Percentiles rank a stretch among this genome's conserved stretches.
Conservation (phyloP, 768 basidiomycete species). For the Trametes villosa region DNA sequence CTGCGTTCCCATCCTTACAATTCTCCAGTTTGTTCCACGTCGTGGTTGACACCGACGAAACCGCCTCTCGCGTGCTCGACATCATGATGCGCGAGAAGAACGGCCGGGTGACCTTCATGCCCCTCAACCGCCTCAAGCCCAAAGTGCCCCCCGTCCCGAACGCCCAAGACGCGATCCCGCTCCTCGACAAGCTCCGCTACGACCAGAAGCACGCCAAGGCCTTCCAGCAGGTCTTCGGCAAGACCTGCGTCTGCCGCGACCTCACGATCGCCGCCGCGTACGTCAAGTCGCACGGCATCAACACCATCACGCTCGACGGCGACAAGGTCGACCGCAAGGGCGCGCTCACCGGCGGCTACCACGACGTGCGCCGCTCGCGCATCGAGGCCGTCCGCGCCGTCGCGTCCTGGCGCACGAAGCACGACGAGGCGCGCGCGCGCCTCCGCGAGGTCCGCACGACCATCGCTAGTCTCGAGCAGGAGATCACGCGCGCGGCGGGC, state of each 20-base stretch:
- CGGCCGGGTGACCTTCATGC: conserved; percentile 98
- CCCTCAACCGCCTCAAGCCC: conserved; percentile 90
- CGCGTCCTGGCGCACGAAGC: conserved; percentile 73
- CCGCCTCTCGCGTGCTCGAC: conserved; percentile 88
- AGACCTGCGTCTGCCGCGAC: conserved; percentile 94
- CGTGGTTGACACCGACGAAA: conserved; percentile 96
- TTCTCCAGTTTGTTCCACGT: conserved; percentile 86
- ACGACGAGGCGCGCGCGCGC: conserved; percentile 63
- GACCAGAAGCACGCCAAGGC: conserved; percentile 75
- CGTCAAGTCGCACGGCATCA: conserved; percentile 92
- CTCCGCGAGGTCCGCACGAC: conserved; percentile 75
- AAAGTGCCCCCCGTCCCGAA: conserved; percentile 67
- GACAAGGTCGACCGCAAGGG: conserved; percentile 98
- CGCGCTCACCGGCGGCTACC: conserved; percentile 93
- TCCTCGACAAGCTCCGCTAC: conserved; percentile 82
- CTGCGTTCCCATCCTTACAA: conserved; percentile 13
- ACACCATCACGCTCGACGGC: conserved; percentile 96
- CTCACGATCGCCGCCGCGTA: conserved; percentile 92
- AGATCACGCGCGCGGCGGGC: conserved; percentile 78
- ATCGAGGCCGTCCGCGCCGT: conserved; percentile 86
- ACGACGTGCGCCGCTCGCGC: conserved; percentile 88
- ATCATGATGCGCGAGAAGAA: conserved; percentile 92
- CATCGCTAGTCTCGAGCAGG: conserved; percentile 78
- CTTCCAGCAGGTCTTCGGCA: conserved; percentile 96
- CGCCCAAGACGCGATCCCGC: conserved; percentile 78